Base-by-base conservation (phyloP, 2,329 filamentous ascomycete genomes). In the Akanthomyces muscarius region DNA sequence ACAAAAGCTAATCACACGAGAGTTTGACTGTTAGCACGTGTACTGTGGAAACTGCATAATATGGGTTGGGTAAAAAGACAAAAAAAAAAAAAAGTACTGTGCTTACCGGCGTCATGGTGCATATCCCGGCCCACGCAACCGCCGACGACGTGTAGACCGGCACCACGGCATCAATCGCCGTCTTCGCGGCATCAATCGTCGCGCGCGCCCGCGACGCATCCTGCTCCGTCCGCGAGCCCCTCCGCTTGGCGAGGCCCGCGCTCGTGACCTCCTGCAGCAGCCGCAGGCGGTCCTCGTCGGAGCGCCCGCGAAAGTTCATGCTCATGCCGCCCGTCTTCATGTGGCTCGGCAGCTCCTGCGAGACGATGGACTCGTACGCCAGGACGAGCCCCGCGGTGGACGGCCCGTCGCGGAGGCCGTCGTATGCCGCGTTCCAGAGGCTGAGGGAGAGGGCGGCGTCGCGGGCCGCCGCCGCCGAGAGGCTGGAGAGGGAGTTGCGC, bases 121-220 rank as follows among this genome's bases (percentile, higher is more conserved):
- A 76, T 33, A 77, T 68, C 14, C 75, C 75, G 4, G 73, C 68
- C 74, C 74, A 77, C 28, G 74, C 73, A 4, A 76, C 64, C 10
- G 71, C 69, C 7, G 72, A 68, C 4, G 71, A 69, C 5, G 70
- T 68, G 50, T 75, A 71, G 1, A 66, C 65, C 4, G 68, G 61
- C 51, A 71, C 62, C 13, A 72, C 45, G 16, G 63, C 64, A 54
- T 69, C 69, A n/a, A 76, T 68, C 1, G 66, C 69, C 4, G 68
- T 65, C 33, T 71, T 71, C 21, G 70, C 68, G 5, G 67, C 63
- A 3, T 72, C 68, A 6, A 77, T 63, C 48, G 74, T 66, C 16
- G 66, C 63, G 6, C 71, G 68, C 3, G 74, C 71, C 36, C 68
- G 58, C 14, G 71, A 69, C 51, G 75, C 70, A 3, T 65, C 69